Conservation (phyloP, 352 stramenopile genomes). For the Pythium dissimile region DNA sequence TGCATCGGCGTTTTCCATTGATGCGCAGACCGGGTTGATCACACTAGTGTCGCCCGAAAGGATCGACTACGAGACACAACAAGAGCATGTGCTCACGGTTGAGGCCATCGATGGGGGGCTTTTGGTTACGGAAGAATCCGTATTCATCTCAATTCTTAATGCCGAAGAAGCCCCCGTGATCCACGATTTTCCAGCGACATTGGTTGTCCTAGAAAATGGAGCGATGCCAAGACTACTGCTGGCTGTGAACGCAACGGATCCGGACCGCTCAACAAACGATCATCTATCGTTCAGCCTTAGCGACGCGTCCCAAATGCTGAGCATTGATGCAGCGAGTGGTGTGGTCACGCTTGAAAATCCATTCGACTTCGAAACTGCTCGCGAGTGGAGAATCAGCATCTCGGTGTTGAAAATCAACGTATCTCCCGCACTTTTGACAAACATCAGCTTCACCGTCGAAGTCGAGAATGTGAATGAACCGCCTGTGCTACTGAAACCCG, state of each 20-base stretch:
- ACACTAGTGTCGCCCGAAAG: conserved; percentile 8
- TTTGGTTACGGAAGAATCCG: conserved; percentile 12
- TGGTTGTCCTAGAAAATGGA: conserved; percentile 31
- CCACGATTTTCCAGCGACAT: background rate
- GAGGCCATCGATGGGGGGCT: conserved; percentile 30
- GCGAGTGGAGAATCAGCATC: background rate
- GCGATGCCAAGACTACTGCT: conserved; percentile 32
- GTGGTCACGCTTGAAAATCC: conserved; percentile 19
- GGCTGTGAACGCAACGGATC: conserved; percentile 41
- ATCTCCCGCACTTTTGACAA: background rate
- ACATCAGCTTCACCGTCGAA: conserved; percentile 1
- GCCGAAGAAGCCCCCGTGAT: conserved; percentile 23
- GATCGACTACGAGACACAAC: conserved; percentile 28
- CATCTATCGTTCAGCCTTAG: conserved; percentile 16
- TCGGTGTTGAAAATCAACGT: background rate
- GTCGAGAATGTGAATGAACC: conserved; percentile 26
- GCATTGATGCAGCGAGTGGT: conserved; percentile 8
- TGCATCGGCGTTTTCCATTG: conserved; percentile 13
- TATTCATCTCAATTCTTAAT: conserved; percentile 28
- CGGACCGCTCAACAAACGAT: conserved; percentile 33
- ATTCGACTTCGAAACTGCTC: conserved; percentile 22
- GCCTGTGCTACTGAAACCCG: background rate
- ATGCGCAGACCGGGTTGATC: conserved; percentile 6
- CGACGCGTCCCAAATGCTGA: background rate
- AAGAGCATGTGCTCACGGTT: conserved; percentile 24